Percentiles rank a stretch among this genome's conserved stretches.
These are phyloP conservation scores for Arabidopsis arenosa DNA, from an alignment of 345 rosid species.

Conservation along the genomic window DNA sequence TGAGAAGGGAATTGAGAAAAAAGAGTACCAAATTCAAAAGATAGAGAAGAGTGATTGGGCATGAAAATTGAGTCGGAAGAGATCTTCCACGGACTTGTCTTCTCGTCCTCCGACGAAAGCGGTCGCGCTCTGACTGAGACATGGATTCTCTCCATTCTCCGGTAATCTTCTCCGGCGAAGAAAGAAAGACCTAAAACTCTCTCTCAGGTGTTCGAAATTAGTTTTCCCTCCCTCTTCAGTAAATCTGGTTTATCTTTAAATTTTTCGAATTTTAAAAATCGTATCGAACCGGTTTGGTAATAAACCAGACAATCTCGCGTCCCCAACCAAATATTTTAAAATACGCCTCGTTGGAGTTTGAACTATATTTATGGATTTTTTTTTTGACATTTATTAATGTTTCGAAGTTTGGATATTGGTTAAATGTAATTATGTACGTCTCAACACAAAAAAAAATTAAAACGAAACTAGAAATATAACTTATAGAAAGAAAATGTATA, in stretches of 20 bases:
- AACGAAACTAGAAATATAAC: too few species aligned
- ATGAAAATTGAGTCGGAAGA: slow-evolving; percentile 68
- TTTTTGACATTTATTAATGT: background rate
- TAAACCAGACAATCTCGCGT: background rate
- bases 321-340: background rate
- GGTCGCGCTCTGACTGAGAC: slow-evolving; percentile 88
- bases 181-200: slow-evolving; percentile 35
- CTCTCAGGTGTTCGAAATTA: slow-evolving; percentile 29
- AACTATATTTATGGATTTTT: background rate
- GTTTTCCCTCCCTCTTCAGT: slow-evolving; percentile 40
- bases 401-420: background rate
- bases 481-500: too few species aligned
- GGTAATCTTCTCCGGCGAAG: slow-evolving; percentile 40
- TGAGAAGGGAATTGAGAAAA: background rate
- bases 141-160: slow-evolving; percentile 81
- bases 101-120: slow-evolving; percentile 74
- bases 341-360: background rate
- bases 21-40: slow-evolving; percentile 74
- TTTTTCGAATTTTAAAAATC: slow-evolving; percentile 23
- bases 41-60: slow-evolving; percentile 56
- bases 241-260: slow-evolving; percentile 4
- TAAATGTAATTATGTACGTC: background rate
- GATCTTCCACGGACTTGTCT: slow-evolving; percentile 82
- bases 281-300: slow-evolving; percentile 32
- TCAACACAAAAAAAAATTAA: too few species aligned